Percentiles rank a stretch among this genome's conserved stretches.
phyloP scores from a whole-genome alignment of 2,329 filamentous ascomycete genomes.

The Tolypocladium nubicola region DNA sequence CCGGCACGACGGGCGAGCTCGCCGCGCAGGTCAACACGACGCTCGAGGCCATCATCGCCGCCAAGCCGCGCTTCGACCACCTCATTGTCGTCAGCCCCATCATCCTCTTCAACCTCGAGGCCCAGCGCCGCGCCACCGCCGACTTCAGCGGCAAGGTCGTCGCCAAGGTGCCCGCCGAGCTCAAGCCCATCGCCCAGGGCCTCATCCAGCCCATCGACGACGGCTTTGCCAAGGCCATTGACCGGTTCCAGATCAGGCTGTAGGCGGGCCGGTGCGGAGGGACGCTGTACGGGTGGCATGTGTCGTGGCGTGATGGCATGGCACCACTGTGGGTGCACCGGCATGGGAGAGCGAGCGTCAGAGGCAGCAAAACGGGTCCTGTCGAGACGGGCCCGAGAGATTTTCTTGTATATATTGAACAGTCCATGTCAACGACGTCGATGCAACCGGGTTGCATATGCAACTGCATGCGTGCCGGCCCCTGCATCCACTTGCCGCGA shows the following conservation, averaged over 20 bases:
- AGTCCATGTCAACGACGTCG: background rate
- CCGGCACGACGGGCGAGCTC: slow-evolving; percentile 23
- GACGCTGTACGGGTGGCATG: background rate
- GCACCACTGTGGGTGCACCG: background rate
- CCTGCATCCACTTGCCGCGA: background rate
- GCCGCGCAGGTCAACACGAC: slow-evolving; percentile 25
- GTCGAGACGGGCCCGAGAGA: background rate
- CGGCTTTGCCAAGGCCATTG: slow-evolving; percentile 27
- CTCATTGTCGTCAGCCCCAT: slow-evolving; percentile 30
- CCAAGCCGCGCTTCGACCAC: slow-evolving; percentile 33
- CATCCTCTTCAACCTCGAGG: slow-evolving; percentile 29
- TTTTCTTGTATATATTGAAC: background rate
- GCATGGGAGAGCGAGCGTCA: background rate
- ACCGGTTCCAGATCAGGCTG: slow-evolving; percentile 10
- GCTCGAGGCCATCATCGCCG: slow-evolving; percentile 24
- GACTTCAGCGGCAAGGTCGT: slow-evolving; percentile 26
- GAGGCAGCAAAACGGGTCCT: background rate
- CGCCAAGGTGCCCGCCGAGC: slow-evolving; percentile 25
- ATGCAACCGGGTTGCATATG: background rate
- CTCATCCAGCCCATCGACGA: slow-evolving; percentile 27
- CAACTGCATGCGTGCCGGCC: background rate
- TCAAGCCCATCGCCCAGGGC: slow-evolving; percentile 19
- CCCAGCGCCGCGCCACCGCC: slow-evolving; percentile 27
- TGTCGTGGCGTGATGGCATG: no score
- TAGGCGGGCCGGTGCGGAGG: background rate